Evolutionary conservation across 306 rosid species (phyloP), one percentile per base, ranked within the genome.

Genomic region (Prunus fruticosa): DNA sequence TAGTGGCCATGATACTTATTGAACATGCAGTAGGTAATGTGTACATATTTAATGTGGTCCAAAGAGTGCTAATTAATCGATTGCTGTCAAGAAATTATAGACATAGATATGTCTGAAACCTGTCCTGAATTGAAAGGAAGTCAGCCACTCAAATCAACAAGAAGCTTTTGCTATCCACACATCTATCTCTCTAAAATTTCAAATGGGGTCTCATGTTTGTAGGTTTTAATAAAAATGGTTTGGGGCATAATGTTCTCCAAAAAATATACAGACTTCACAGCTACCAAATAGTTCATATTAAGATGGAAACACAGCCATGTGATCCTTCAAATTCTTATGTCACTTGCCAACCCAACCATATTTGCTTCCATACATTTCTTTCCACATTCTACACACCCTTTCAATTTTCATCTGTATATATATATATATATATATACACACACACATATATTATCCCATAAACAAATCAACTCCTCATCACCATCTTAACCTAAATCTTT

Each of bases 271-370:
- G 74, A 22, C 64, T 25, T 1, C 8, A 58, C 9, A 61, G 18
- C 34, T 60, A 60, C 65, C 65, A 60, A 56, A 56, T 53, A 27
- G 50, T 74, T 57, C 46, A 34, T 0, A 23, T 49, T 27, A 41
- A 65, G 32, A 64, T 57, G 14, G 71, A 73, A 27, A 56, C 70
- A 65, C 15, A 19, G 50, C 70, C 51, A 65, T 38, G 84, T 64
- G 75, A 72, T 79, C 32, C 5, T 54, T 49, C 60, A 66, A 16
- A 64, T 19, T 14, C 34, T 60, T 46, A 1, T 67, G 57, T 67
- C 38, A 22, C 34, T 25, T 47, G 43, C 43, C 58, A 13, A 15
- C n/a, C 43, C 43, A 8, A 52, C 27, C 22, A 68, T 0, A 23
- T 22, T 25, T 68, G 22, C 23, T 9, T 68, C 58, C 58, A 28